These are phyloP conservation scores for Purshia tridentata DNA, from an alignment of 306 rosid species.

Conservation along the genomic window DNA sequence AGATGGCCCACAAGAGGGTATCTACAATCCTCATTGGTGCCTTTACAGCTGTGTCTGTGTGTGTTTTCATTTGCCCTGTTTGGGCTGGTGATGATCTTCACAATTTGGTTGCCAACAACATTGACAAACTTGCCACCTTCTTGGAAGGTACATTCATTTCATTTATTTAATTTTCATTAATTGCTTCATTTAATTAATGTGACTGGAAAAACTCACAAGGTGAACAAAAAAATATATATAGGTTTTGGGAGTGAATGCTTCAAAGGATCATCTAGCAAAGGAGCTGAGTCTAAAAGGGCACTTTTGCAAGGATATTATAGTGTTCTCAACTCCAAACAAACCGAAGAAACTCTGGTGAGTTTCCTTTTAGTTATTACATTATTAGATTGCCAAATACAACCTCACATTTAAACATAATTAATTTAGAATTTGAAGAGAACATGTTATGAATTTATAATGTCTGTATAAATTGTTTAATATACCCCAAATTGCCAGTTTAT, in stretches of 20 bases:
- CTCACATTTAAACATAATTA: background rate
- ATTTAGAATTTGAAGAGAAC: no score
- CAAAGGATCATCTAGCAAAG: constrained; percentile 23
- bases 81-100: constrained; percentile 63
- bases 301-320: constrained; percentile 45
- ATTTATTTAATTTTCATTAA: background rate
- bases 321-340: constrained; percentile 49
- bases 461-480: no score
- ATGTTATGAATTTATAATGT: no score
- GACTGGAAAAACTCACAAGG: background rate
- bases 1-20: constrained; percentile 38
- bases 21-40: constrained; percentile 41
- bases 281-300: constrained; percentile 20
- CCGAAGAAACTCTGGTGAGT: constrained; percentile 45
- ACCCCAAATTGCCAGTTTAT: no score
- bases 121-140: constrained; percentile 40
- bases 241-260: constrained; percentile 47
- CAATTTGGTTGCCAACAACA: constrained; percentile 31
- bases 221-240: background rate
- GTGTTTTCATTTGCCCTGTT: constrained; percentile 40
- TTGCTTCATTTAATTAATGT: background rate
- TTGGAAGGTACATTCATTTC: constrained; percentile 35
- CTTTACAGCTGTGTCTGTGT: constrained; percentile 23
- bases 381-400: background rate
- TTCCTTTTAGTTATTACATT: no score